These are phyloP conservation scores for Annulohypoxylon stygium DNA, from an alignment of 495 filamentous ascomycete genomes.

Conservation along the genomic window DNA sequence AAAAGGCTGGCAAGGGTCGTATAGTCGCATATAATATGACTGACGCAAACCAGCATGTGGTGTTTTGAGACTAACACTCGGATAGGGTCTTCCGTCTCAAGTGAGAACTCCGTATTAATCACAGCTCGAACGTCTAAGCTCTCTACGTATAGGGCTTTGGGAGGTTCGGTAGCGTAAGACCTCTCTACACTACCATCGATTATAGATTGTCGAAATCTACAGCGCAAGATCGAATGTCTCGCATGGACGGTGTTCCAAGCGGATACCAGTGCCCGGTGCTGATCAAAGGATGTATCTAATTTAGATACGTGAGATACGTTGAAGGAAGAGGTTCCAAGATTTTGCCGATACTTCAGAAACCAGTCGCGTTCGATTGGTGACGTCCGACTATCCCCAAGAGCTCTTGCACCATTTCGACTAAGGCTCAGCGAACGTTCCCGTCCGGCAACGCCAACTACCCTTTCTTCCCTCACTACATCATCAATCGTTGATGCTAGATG, in stretches of 20 bases:
- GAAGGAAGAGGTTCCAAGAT: not conserved
- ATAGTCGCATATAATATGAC: conserved; percentile 10
- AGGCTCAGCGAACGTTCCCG: not conserved
- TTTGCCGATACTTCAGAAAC: not conserved
- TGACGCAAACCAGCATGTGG: not conserved
- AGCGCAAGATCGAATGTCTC: not conserved
- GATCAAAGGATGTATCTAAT: not conserved
- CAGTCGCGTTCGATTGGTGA: not conserved
- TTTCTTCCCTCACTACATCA: not conserved
- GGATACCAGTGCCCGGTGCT: not conserved
- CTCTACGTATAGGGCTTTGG: conserved; percentile 2
- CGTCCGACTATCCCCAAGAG: not conserved
- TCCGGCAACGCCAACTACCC: not conserved
- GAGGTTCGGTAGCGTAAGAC: not conserved
- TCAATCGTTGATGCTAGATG: not conserved
- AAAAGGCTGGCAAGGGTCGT: conserved; percentile 3
- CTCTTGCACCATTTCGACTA: not conserved
- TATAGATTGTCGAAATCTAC: not conserved
- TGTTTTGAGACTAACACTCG: not conserved
- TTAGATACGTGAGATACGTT: not conserved
- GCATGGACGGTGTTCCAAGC: not conserved
- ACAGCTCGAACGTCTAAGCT: not conserved
- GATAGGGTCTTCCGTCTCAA: not conserved
- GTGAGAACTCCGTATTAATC: conserved; percentile 8
- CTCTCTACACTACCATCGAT: not conserved